Conservation (phyloP, 2,329 filamentous ascomycete genomes). For the Sarocladium kiliense region DNA sequence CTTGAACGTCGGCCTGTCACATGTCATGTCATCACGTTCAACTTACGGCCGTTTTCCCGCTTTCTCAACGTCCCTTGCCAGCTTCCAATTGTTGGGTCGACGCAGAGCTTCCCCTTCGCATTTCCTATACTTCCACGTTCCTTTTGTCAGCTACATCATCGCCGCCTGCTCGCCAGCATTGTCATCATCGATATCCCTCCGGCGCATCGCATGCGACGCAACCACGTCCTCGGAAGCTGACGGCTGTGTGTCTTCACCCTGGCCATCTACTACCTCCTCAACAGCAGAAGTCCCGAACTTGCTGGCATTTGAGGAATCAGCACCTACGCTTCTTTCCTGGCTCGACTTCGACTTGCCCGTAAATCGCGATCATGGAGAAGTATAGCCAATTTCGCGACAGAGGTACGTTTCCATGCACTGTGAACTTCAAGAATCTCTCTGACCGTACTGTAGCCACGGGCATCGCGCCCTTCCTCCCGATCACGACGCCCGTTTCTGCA, state of each 20-base stretch:
- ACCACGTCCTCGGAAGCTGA: not conserved
- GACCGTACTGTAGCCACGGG: slow-evolving; percentile 66
- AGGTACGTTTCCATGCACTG: slow-evolving; percentile 45
- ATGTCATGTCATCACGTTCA: slow-evolving; percentile 29
- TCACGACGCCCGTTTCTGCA: slow-evolving; percentile 59
- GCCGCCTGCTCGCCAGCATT: not conserved
- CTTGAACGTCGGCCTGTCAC: slow-evolving; percentile 10
- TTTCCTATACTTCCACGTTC: not conserved
- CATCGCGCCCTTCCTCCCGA: slow-evolving; percentile 91
- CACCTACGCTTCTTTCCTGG: no score
- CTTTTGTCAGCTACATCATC: not conserved
- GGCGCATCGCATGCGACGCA: not conserved
- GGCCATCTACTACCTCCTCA: no score
- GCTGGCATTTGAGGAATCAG: no score
- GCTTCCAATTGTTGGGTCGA: not conserved
- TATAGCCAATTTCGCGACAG: slow-evolving; percentile 89
- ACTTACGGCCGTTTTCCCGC: slow-evolving; percentile 12
- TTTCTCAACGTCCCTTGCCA: not conserved
- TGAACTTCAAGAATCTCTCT: not conserved
- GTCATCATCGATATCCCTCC: not conserved
- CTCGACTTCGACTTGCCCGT: not conserved
- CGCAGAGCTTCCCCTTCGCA: not conserved
- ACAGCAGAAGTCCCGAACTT: no score
- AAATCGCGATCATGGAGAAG: slow-evolving; percentile 67
- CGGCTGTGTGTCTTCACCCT: no score